Evolutionary conservation across 345 rosid species (phyloP).

Genomic region (Eucalyptus pauciflora): DNA sequence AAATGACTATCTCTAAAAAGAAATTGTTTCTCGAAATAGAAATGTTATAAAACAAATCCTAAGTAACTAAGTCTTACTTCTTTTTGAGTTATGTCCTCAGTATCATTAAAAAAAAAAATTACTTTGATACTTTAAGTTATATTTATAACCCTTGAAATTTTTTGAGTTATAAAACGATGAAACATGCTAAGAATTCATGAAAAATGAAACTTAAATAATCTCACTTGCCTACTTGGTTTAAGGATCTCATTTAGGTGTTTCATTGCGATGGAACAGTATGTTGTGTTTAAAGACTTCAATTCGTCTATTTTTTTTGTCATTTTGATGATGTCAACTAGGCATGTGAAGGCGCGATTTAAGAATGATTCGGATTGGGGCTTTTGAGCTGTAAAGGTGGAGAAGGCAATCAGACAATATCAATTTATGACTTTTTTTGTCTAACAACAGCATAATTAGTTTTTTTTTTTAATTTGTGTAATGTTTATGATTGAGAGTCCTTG

Average conservation of each 20-base stretch:
- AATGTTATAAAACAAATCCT: accelerated
- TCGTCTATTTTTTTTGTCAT: not conserved
- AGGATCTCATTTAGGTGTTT: not conserved
- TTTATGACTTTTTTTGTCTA: not conserved
- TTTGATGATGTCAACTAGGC: not conserved
- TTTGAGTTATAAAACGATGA: not conserved
- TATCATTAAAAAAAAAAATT: not conserved
- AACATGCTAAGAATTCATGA: not conserved
- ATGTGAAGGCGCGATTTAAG: not conserved
- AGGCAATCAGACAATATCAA: not conserved
- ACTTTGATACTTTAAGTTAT: not conserved
- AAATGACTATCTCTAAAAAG: no score
- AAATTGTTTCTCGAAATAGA: accelerated
- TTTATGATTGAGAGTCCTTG: not conserved
- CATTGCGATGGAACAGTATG: not conserved
- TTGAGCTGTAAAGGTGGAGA: not conserved
- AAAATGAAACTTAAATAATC: not conserved
- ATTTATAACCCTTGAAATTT: not conserved
- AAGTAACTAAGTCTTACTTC: not conserved
- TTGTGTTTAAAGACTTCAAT: not conserved
- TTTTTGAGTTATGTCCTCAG: not conserved
- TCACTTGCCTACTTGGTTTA: not conserved
- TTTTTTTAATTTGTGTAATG: not conserved
- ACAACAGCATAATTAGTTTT: not conserved
- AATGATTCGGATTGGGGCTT: not conserved